Evolutionary conservation across 2,329 filamentous ascomycete species (phyloP).

Genomic region (Paramyrothecium roridum): DNA sequence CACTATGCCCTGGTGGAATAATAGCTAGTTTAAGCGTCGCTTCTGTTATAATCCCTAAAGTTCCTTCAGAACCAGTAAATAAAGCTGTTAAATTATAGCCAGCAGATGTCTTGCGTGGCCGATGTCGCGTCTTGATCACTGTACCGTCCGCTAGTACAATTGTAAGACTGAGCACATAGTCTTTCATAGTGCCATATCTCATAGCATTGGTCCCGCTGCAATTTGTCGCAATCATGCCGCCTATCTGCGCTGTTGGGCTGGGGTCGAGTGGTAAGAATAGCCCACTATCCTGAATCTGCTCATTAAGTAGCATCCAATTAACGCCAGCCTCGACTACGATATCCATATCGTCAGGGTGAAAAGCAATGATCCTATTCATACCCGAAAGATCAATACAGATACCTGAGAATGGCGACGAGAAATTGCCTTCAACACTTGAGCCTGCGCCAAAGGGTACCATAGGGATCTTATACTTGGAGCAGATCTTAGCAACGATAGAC

Average conservation of each 20-base stretch:
- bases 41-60: constrained; percentile 75
- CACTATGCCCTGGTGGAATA: constrained; percentile 64
- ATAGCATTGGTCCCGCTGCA: constrained; percentile 76
- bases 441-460: constrained; percentile 75
- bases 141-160: constrained; percentile 82
- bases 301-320: constrained; percentile 76
- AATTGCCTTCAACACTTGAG: constrained; percentile 77
- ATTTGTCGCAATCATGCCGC: constrained; percentile 71
- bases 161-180: constrained; percentile 80
- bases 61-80: constrained; percentile 82
- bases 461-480: constrained; percentile 66
- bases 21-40: constrained; percentile 73
- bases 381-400: constrained; percentile 73
- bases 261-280: constrained; percentile 86
- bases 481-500: constrained; percentile 71
- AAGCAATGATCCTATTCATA: constrained; percentile 68
- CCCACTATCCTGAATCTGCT: constrained; percentile 62
- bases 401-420: constrained; percentile 68
- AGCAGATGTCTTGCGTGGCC: constrained; percentile 74
- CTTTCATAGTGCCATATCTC: constrained; percentile 82
- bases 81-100: constrained; percentile 79
- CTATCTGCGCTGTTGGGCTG: constrained; percentile 79
- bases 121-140: constrained; percentile 73
- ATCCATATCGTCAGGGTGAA: constrained; percentile 68
- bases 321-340: constrained; percentile 70